A percentile compares a stretch with the other conserved stretches of the same genome.
These are phyloP conservation scores for Pythium scleroteichum DNA, from an alignment of 352 stramenopile genomes.

Conservation along the genomic window DNA sequence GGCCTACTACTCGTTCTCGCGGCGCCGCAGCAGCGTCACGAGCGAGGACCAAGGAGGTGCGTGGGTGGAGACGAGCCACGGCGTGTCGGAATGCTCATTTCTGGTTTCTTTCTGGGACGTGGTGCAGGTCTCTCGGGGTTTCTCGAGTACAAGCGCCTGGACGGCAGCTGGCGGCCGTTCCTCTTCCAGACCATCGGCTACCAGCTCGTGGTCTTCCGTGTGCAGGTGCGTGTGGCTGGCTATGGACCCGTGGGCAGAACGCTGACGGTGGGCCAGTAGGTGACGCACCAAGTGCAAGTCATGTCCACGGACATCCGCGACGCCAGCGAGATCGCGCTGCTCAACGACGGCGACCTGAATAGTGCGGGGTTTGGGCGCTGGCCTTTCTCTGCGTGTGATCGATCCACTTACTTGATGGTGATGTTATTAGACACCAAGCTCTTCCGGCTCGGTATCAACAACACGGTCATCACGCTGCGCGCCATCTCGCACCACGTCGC, in stretches of 20 bases:
- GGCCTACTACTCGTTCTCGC: slow-evolving; percentile 69
- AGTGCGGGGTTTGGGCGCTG: slow-evolving; percentile 5
- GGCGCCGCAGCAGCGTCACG: slow-evolving; percentile 41
- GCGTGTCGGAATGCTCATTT: background rate
- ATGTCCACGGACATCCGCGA: slow-evolving; percentile 73
- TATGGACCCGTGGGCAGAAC: slow-evolving; percentile 3
- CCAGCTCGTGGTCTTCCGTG: slow-evolving; percentile 68
- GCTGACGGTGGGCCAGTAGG: slow-evolving; percentile 21
- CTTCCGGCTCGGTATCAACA: slow-evolving; percentile 65
- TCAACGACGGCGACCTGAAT: slow-evolving; percentile 28
- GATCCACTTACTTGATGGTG: slow-evolving; percentile 24
- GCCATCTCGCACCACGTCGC: slow-evolving; percentile 67
- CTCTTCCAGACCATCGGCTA: slow-evolving; percentile 75
- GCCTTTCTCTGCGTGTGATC: too few species aligned
- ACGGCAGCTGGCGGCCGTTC: slow-evolving; percentile 73
- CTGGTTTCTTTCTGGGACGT: background rate
- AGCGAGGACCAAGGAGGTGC: slow-evolving; percentile 38
- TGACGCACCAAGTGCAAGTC: slow-evolving; percentile 67
- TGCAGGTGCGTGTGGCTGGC: slow-evolving; percentile 42
- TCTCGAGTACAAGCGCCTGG: slow-evolving; percentile 70
- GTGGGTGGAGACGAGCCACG: too few species aligned
- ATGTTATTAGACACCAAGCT: slow-evolving; percentile 30
- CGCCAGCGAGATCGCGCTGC: slow-evolving; percentile 55
- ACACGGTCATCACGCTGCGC: slow-evolving; percentile 62
- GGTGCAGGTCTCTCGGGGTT: slow-evolving; percentile 47